Evolutionary conservation across 2,329 filamentous ascomycete species (phyloP).

Genomic region (Dothideomycetes sp.): DNA sequence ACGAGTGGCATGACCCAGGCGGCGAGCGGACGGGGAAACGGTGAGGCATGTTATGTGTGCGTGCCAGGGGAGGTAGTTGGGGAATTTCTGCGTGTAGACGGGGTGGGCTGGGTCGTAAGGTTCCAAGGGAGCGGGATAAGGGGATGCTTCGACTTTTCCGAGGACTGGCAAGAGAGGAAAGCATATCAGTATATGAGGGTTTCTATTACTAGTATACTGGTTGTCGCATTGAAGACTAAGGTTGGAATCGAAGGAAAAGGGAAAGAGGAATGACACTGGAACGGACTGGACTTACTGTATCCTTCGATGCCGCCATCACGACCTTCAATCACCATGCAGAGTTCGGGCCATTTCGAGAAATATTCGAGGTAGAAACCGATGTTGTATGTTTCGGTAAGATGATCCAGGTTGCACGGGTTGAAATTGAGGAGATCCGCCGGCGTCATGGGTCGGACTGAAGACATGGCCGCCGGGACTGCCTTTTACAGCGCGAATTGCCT

Average conservation of each 20-base stretch:
- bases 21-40: conserved; percentile 73
- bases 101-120: conserved; percentile 50
- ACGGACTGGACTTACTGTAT: conserved; percentile 57
- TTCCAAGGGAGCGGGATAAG: conserved; percentile 62
- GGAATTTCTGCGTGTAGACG: conserved; percentile 29
- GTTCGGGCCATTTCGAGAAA: conserved; percentile 85
- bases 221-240: background rate
- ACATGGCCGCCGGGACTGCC: too few species aligned
- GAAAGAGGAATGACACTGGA: background rate
- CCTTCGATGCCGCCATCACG: conserved; percentile 79
- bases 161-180: conserved; percentile 54
- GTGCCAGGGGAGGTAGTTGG: conserved; percentile 94
- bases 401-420: conserved; percentile 91
- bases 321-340: conserved; percentile 88
- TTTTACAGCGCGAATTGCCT: too few species aligned
- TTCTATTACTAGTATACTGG: too few species aligned
- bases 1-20: conserved; percentile 76
- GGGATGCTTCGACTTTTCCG: conserved; percentile 79
- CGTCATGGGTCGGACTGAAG: conserved; percentile 74
- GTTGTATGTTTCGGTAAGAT: conserved; percentile 95
- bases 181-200: too few species aligned
- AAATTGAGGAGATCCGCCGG: conserved; percentile 78
- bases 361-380: conserved; percentile 93
- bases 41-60: conserved; percentile 95
- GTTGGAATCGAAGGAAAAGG: background rate